These are phyloP conservation scores for Populus euphratica DNA, from an alignment of 345 rosid species.

Conservation along the genomic window DNA sequence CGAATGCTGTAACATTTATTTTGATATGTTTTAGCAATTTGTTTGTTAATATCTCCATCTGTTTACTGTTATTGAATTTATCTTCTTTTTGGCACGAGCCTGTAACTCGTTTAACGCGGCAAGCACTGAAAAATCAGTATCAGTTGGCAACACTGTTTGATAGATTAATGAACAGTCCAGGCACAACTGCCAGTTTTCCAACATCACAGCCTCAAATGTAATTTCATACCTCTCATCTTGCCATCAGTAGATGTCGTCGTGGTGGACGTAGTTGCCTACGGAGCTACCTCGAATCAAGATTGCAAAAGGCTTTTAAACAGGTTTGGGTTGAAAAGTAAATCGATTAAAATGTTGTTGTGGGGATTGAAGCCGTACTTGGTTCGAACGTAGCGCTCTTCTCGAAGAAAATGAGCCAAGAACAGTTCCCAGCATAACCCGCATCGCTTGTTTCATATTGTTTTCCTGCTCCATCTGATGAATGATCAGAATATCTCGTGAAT, in stretches of 20 bases:
- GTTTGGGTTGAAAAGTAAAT: neutral
- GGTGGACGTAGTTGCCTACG: neutral
- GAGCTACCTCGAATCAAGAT: neutral
- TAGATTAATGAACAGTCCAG: neutral
- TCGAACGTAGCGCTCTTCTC: neutral
- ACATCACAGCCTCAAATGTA: neutral
- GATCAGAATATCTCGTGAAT: too few species aligned
- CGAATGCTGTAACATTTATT: neutral
- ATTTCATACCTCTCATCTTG: neutral
- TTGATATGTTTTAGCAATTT: conserved; percentile 2
- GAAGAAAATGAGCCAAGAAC: neutral
- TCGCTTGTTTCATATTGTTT: neutral
- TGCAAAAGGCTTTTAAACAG: neutral
- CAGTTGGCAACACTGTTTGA: neutral
- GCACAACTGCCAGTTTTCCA: neutral
- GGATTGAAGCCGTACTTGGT: neutral
- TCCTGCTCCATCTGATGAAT: neutral
- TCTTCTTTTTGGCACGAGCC: neutral
- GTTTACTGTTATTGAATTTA: neutral
- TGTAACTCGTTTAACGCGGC: neutral
- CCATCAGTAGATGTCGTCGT: neutral
- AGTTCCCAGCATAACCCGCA: neutral
- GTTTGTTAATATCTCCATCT: neutral
- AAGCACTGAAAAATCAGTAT: neutral
- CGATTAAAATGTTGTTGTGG: too few species aligned